A percentile compares a stretch with the other conserved stretches of the same genome.
Conservation (phyloP, 441 rosid species). For the Mallotus japonicus region DNA sequence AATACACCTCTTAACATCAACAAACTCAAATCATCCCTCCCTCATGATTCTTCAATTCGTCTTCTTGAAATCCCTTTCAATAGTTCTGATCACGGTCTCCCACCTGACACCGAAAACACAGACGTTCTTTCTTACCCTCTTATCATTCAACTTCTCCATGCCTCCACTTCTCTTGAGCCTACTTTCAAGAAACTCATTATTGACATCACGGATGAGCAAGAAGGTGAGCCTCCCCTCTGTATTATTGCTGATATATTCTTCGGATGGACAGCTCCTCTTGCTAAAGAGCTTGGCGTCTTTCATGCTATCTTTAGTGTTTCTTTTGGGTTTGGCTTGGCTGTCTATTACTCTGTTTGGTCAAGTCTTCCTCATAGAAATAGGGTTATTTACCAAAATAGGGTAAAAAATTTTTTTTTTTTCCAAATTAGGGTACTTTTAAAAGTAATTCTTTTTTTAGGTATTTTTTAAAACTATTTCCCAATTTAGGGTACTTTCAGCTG, state of each 20-base stretch:
- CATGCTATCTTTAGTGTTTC: slow-evolving; percentile 56
- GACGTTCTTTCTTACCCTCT: slow-evolving; percentile 48
- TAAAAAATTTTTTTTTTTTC: too few species aligned
- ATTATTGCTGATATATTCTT: slow-evolving; percentile 68
- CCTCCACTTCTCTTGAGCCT: slow-evolving; percentile 44
- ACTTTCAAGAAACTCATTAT: slow-evolving; percentile 32
- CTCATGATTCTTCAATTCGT: slow-evolving; percentile 38
- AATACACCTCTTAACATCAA: slow-evolving; percentile 60
- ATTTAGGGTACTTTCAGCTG: too few species aligned
- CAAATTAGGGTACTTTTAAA: too few species aligned
- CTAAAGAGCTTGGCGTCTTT: slow-evolving; percentile 47
- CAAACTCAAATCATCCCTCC: slow-evolving; percentile 44
- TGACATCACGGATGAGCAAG: slow-evolving; percentile 16
- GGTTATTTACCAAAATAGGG: too few species aligned
- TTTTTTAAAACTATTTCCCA: too few species aligned
- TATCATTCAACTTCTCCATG: slow-evolving; percentile 42
- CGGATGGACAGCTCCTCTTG: slow-evolving; percentile 65
- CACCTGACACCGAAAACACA: slow-evolving; percentile 47
- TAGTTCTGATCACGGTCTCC: slow-evolving; percentile 50
- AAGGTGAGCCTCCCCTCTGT: slow-evolving; percentile 36
- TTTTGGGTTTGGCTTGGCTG: slow-evolving; percentile 63
- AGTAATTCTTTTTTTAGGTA: too few species aligned
- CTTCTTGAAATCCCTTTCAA: slow-evolving; percentile 54
- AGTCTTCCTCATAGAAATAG: too few species aligned
- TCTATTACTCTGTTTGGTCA: slow-evolving; percentile 67